These are phyloP conservation scores for Sporisorium iseilematis-ciliati DNA, from an alignment of 1,284 basidiomycete genomes.

Conservation along the genomic window DNA sequence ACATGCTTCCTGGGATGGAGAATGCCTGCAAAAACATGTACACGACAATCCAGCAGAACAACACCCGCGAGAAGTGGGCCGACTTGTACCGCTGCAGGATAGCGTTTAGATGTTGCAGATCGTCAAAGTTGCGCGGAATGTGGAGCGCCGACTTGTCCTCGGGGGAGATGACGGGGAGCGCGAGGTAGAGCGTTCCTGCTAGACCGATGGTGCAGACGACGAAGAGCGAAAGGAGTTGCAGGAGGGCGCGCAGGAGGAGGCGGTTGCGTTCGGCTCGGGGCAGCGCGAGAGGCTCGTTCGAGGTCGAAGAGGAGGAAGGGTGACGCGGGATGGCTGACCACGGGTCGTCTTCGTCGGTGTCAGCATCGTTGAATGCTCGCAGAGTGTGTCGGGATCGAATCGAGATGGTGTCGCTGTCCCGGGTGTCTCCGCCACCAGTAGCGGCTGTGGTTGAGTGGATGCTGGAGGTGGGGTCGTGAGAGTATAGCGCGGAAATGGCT, in stretches of 20 bases:
- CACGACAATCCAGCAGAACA: slow-evolving; percentile 72
- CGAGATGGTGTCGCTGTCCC: slow-evolving; percentile 36
- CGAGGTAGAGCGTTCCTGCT: slow-evolving; percentile 53
- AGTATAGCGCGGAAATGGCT: slow-evolving; percentile 8
- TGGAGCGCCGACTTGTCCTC: slow-evolving; percentile 60
- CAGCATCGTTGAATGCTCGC: slow-evolving; percentile 5
- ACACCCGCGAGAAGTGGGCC: slow-evolving; percentile 67
- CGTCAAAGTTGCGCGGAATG: slow-evolving; percentile 70
- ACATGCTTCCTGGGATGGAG: slow-evolving; percentile 97
- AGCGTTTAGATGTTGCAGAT: slow-evolving; percentile 68
- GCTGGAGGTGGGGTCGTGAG: background rate
- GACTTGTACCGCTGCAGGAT: slow-evolving; percentile 71
- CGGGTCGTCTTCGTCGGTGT: slow-evolving; percentile 28
- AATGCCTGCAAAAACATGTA: slow-evolving; percentile 97
- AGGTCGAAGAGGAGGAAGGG: background rate
- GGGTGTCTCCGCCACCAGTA: background rate
- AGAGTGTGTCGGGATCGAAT: slow-evolving; percentile 51
- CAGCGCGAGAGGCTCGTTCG: background rate
- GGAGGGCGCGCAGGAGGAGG: slow-evolving; percentile 46
- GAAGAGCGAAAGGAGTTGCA: slow-evolving; percentile 52
- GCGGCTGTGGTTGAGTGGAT: background rate
- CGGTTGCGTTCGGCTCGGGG: slow-evolving; percentile 28
- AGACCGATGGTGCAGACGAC: slow-evolving; percentile 51
- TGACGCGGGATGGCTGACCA: slow-evolving; percentile 39
- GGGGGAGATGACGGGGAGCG: slow-evolving; percentile 52